Base-by-base conservation (phyloP, 805 yeast genomes). In the Candida mattraensis region DNA sequence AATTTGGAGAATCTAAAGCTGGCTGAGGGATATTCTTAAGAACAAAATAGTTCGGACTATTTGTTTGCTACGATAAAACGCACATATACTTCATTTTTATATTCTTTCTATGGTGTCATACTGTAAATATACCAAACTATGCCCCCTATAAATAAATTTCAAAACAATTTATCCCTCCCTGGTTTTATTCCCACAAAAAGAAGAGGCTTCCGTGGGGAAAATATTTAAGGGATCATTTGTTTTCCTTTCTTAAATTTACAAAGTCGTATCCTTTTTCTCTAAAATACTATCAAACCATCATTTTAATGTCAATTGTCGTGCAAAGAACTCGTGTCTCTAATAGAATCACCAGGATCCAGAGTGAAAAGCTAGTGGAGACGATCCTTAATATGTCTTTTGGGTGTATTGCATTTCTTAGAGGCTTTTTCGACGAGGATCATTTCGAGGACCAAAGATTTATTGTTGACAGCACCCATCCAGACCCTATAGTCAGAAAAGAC, bases 371-470 rank as follows among this genome's bases (percentile, higher is more conserved):
- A 35, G 60, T 76, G 5, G 69, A 74, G 34, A 65, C 77, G 2
- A 63, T 76, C 56, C 44, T 78, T 12, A 54, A 66, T 0, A 73
- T 75, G 67, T 67, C 80, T 0, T 62, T 78, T 45, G 79, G 83
- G 2, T 76, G 83, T 47, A 58, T 79, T 18, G 70, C 80, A 2
- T 79, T 67, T 46, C 54, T 78, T 11, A 61, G 84, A 39, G 78
- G 80, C 1, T 56, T 79, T 14, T 78, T 79, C 41, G 74, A 74
- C 6, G 82, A 78, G 42, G 72, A 67, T 9, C 66, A 63, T 47
- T 79, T 74, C 50, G 61, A 61, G 18, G 81, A 77, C 45, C 70
- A 67, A 37, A 51, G 63, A 23, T 72, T 71, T 51, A 63, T 64
- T 4, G 69, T 70, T 1, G 59, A 55, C 14, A 61, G 61, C 8